Percentiles rank a stretch among this genome's conserved stretches.
Evolutionary conservation across 164 flowering plant genomes (phyloP).

Genomic region (Liriodendron chinense): DNA sequence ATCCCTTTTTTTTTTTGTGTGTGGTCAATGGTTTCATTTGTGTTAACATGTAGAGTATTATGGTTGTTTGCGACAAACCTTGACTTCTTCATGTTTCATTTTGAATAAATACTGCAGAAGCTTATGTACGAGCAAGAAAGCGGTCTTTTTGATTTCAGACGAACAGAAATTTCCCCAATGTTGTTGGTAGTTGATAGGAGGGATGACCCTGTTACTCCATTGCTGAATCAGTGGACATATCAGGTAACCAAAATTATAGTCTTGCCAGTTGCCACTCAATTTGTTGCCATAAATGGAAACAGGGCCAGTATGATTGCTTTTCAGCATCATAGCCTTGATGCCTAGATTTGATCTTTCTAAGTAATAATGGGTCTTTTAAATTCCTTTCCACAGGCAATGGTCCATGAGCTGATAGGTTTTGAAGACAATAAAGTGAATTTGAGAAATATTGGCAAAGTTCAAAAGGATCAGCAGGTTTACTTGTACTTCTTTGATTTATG

Average conservation of each 20-base stretch:
- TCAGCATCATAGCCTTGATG: background rate
- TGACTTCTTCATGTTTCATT: background rate
- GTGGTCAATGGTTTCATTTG: background rate
- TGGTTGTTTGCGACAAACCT: background rate
- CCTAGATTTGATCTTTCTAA: background rate
- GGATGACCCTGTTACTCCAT: conserved; percentile 94
- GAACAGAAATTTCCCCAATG: conserved; percentile 86
- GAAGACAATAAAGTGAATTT: conserved; percentile 89
- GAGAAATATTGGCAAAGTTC: conserved; percentile 49
- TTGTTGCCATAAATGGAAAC: background rate
- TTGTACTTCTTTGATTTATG: conserved; percentile 1
- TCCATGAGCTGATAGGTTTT: conserved; percentile 89
- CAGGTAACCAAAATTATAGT: conserved; percentile 49
- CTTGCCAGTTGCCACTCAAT: conserved; percentile 3
- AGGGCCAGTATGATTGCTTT: background rate
- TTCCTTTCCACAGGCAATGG: conserved; percentile 75
- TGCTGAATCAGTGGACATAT: conserved; percentile 97
- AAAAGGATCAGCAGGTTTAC: conserved; percentile 87
- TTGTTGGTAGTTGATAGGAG: conserved; percentile 80
- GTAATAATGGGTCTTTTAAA: background rate
- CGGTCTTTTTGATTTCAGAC: conserved; percentile 93
- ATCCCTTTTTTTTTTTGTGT: background rate
- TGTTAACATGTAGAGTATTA: background rate
- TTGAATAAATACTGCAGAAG: conserved; percentile 45
- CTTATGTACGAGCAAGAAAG: conserved; percentile 96